These are phyloP conservation scores for Candida oleophila DNA, from an alignment of 805 yeast species.

Conservation along the genomic window DNA sequence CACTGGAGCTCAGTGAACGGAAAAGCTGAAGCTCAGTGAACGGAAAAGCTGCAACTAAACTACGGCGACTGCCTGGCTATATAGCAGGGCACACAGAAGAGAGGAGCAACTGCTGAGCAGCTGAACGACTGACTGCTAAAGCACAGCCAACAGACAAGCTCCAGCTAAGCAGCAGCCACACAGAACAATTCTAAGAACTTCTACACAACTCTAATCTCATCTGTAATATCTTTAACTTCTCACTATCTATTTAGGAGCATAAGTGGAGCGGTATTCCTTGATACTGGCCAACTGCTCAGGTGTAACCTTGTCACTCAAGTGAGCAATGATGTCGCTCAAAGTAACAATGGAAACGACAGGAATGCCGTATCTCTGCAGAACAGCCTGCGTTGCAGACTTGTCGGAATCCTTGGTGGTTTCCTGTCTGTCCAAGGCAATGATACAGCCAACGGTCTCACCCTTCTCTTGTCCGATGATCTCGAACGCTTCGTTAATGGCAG, in stretches of 20 bases:
- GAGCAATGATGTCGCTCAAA: conserved; percentile 69
- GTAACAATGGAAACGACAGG: conserved; percentile 84
- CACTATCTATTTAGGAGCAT: conserved; percentile 36
- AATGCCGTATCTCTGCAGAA: conserved; percentile 65
- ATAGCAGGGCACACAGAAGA: too few species aligned
- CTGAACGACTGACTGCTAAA: too few species aligned
- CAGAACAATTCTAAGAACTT: too few species aligned
- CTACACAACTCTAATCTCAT: too few species aligned
- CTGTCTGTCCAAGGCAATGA: conserved; percentile 93
- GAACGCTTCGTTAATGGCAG: conserved; percentile 94
- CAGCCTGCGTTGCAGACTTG: conserved; percentile 78
- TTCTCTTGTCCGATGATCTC: conserved; percentile 66
- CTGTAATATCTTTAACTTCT: too few species aligned
- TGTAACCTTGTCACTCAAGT: conserved; percentile 55
- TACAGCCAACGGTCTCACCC: conserved; percentile 78
- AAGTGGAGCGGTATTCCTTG: conserved; percentile 54
- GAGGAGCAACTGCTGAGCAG: too few species aligned
- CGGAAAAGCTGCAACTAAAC: too few species aligned
- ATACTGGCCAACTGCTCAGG: conserved; percentile 58
- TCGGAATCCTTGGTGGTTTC: conserved; percentile 73
- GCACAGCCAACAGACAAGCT: too few species aligned
- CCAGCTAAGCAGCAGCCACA: too few species aligned
- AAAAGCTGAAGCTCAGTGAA: too few species aligned
- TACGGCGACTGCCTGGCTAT: too few species aligned
- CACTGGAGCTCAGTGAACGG: too few species aligned